phyloP scores from a whole-genome alignment of 352 stramenopile genomes.

The Phytophthora rubi region DNA sequence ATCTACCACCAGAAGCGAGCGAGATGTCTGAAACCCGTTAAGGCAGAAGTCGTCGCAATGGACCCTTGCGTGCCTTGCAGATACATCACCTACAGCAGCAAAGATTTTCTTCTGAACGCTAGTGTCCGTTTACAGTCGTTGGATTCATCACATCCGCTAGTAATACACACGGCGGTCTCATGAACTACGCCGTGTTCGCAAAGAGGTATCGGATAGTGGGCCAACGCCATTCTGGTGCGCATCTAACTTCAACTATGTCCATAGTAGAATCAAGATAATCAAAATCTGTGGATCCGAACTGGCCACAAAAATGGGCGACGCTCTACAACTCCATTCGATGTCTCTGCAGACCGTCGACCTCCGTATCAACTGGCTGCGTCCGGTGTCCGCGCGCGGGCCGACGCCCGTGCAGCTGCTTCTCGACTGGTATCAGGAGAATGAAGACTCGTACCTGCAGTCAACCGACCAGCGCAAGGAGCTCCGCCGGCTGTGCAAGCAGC shows the following conservation, averaged over 20 bases:
- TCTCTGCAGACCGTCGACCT: not conserved
- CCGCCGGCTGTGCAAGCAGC: not conserved
- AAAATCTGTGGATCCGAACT: not conserved
- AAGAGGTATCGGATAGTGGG: too few relatives aligned
- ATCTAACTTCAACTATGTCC: conserved; percentile 14
- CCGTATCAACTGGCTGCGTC: not conserved
- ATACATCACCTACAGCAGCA: conserved; percentile 8
- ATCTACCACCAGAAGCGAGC: not conserved
- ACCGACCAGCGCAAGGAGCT: not conserved
- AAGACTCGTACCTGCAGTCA: not conserved
- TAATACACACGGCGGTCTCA: not conserved
- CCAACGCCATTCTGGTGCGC: too few relatives aligned
- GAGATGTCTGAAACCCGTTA: not conserved
- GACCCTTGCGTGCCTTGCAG: conserved; percentile 22
- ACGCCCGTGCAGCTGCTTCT: not conserved
- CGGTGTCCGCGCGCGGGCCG: not conserved
- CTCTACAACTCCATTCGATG: conserved; percentile 6
- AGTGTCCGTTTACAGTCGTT: not conserved
- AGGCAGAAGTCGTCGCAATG: not conserved
- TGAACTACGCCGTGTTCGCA: not conserved
- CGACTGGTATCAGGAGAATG: not conserved
- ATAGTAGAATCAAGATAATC: conserved; percentile 11
- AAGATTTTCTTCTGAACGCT: conserved; percentile 9
- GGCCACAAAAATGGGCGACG: conserved; percentile 12
- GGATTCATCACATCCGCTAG: not conserved